Evolutionary conservation across 176 grass and related monocot species (phyloP), one percentile per base, ranked within the genome.

Genomic region (Guadua angustifolia): DNA sequence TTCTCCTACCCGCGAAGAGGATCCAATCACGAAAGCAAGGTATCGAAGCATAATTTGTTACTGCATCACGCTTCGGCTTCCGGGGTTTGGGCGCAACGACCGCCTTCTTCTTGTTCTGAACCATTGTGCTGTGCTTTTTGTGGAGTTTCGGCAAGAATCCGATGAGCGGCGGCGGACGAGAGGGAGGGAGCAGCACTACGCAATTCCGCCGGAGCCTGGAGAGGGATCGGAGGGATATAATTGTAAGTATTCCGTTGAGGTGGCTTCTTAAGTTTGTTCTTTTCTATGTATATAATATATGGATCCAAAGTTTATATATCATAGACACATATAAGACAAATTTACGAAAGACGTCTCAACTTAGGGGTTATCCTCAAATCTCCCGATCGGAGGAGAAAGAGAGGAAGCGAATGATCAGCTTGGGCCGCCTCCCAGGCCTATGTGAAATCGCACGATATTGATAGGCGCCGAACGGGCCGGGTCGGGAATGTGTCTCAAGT

Each of bases 21-120:
- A 51, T 69, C 61, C 7, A 60, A 67, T 2, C 9, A 6, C 2
- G 25, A 60, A 63, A 4, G 38, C 51, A 46, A 6, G 24, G 14
- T 24, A 84, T 14, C 46, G 59, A 60, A 79, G 83, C 19, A 4
- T 9, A 56, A 55, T n/a, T 50, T 7, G 25, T 26, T 81, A 89
- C 87, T 26, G 74, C 84, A 1, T 87, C 80, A 5, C 84, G 91
- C 84, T 87, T 86, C 56, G 80, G 84, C 76, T 87, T 89, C 57
- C 81, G 70, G 6, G 68, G n/a, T n/a, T 89, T 89, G 63, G 87
- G 5, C 45, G 67, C 72, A 24, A 22, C 61, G 24, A 63, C n/a
- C 2, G 22, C 71, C 58, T 87, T 92, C 81, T 87, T 86, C 90
- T 83, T 92, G 3, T 62, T 61, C 82, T 79, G 79, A 71, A 58